Evolutionary conservation across 2,329 filamentous ascomycete species (phyloP).

Genomic region (Diplocarpon mali): DNA sequence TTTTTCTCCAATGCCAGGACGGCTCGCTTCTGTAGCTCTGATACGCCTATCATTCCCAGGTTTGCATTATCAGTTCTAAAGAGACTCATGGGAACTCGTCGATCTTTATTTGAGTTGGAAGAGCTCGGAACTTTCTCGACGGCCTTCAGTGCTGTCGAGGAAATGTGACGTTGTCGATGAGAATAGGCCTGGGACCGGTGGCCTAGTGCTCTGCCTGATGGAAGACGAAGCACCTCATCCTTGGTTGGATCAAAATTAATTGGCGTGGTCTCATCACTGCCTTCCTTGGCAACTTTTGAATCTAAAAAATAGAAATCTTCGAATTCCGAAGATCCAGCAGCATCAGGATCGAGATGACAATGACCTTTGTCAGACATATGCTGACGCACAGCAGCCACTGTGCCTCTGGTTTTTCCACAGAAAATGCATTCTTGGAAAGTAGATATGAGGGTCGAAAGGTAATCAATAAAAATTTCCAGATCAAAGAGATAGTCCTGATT

Average conservation of each 20-base stretch:
- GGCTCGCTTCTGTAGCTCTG: background rate
- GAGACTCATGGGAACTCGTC: background rate
- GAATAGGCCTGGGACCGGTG: background rate
- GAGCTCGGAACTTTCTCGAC: background rate
- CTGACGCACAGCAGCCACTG: background rate
- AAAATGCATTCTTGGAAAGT: no score
- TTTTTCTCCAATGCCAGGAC: background rate
- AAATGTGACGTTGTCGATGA: background rate
- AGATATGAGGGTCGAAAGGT: no score
- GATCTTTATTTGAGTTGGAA: background rate
- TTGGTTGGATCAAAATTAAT: background rate
- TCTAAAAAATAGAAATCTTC: no score
- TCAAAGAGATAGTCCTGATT: no score
- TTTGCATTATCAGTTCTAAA: background rate
- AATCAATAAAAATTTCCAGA: no score
- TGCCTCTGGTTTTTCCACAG: background rate
- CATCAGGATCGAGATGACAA: background rate
- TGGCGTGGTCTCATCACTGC: no score
- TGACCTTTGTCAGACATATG: constrained; percentile 1
- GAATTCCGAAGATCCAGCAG: background rate
- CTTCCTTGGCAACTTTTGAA: no score
- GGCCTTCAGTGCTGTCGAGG: background rate
- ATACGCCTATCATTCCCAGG: background rate
- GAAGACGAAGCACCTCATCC: background rate
- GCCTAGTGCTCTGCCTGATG: background rate